Evolutionary conservation across 2,329 filamentous ascomycete species (phyloP), one percentile per base, ranked within the genome.

Genomic region (Arthrobotrys sinensis): DNA sequence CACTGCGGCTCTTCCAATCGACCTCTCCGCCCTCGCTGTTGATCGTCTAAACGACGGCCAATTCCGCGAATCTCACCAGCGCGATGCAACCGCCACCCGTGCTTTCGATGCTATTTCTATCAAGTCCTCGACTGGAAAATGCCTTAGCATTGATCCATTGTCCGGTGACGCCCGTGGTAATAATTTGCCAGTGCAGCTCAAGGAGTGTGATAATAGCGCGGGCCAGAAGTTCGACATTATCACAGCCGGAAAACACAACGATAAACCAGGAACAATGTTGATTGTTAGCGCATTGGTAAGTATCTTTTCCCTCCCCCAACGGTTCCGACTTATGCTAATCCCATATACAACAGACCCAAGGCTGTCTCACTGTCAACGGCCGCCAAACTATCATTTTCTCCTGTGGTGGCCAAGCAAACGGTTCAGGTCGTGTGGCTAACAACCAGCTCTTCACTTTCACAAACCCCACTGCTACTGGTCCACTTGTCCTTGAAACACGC

Each of bases 331-430:
- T 5, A 7, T 3, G 1, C n/a, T 12, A 71, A 80, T 70, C 80
- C 72, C 21, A 45, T 4, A 43, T 55, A 38, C 45, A 32, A 50
- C 79, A 85, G 84, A 90, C 88, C 0, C 86, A 89, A 82, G 88
- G 88, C 50, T 90, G 88, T 81, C 83, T 89, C 80, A 90, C 88
- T 83, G 88, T 89, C 78, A 88, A 90, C 80, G 88, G 87, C 8
- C 86, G 87, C 80, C 87, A 88, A 80, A 87, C 88, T 6, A 80
- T 87, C 28, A 84, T 90, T 19, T 90, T 89, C 80, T 88, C 88
- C 10, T 90, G 88, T 79, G 88, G 88, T 62, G 88, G 88, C 11
- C 85, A 88, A 38, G 88, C 88, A 14, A 88, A 88, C 76, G 88
- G 88, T 52, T 83, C 83, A 12, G 88, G 88, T 7, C 79, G 82